Evolutionary conservation across 305 asterid species (phyloP), one percentile per base, ranked within the genome.

Genomic region (Rubia peregrina): DNA sequence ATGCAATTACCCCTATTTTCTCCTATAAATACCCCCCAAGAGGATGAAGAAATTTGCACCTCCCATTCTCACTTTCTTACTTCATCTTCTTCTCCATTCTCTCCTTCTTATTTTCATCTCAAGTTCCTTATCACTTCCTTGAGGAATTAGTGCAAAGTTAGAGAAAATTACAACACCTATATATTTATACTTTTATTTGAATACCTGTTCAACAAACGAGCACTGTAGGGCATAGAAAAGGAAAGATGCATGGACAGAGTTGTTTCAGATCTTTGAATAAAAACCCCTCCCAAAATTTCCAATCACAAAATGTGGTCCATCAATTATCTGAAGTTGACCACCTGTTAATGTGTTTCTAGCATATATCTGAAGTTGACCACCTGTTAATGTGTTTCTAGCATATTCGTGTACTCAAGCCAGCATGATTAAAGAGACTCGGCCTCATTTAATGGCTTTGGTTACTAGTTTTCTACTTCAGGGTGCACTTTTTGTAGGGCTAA

Each of bases 251-350:
- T 65, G 13, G 71, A 41, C 71, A 36, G 49, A 44, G 40, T 67
- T 8, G 16, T 59, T 53, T 49, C 56, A 49, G 56, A 49, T 51
- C 57, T 51, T 16, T 19, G 1, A 51, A 51, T 17, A 26, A 59
- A 67, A 36, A 33, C 17, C 46, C 42, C 9, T 62, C 22, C 49
- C 49, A 13, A 48, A 19, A 65, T 9, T 8, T 5, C 57, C 69
- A 21, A 67, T 44, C 77, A 19, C 72, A n/a, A 33, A 33, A 16
- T 44, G 70, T 48, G 77, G 77, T 61, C 73, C 73, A 62, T 62
- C 12, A 56, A 16, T 36, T 33, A 30, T 60, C 63, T 44, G 9
- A 26, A 73, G 40, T 66, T 42, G 71, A 17, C 51, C 30, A 6
- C 19, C 9, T 59, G 19, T 51, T 11, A 13, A n/a, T n/a, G n/a